phyloP scores from a whole-genome alignment of 192 early-diverging fungal genomes.

The Rhizoclosmatium globosum region DNA sequence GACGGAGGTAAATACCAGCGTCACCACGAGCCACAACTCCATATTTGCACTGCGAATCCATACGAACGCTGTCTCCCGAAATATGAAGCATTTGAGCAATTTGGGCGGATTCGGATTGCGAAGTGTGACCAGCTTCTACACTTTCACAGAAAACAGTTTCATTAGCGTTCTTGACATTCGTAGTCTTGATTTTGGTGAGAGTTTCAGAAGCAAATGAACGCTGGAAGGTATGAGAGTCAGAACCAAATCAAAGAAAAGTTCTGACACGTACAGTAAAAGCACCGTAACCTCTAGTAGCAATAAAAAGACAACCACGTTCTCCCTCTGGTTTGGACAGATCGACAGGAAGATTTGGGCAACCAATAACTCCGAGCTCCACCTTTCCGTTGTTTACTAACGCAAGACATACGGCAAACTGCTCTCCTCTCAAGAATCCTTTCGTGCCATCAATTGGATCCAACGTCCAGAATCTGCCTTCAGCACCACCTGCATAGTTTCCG shows the following conservation, averaged over 20 bases:
- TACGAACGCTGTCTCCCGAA: conserved; percentile 77
- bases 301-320: conserved; percentile 81
- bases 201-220: conserved; percentile 54
- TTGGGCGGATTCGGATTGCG: conserved; percentile 78
- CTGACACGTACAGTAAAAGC: conserved; percentile 78
- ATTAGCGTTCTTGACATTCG: conserved; percentile 55
- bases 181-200: conserved; percentile 74
- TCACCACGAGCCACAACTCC: conserved; percentile 89
- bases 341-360: conserved; percentile 73
- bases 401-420: conserved; percentile 96
- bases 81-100: conserved; percentile 86
- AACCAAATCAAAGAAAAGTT: not conserved
- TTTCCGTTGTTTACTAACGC: conserved; percentile 89
- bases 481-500: conserved; percentile 83
- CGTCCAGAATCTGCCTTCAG: conserved; percentile 76
- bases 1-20: conserved; percentile 90
- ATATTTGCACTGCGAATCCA: conserved; percentile 99
- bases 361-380: conserved; percentile 90
- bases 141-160: conserved; percentile 93
- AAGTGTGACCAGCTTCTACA: conserved; percentile 90
- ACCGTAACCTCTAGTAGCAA: conserved; percentile 87
- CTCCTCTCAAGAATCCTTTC: conserved; percentile 96
- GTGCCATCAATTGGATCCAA: conserved; percentile 89
- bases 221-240: conserved; percentile 42
- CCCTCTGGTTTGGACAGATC: conserved; percentile 65